Conservation (phyloP, 495 filamentous ascomycete species). For the Annulohypoxylon bovei region DNA sequence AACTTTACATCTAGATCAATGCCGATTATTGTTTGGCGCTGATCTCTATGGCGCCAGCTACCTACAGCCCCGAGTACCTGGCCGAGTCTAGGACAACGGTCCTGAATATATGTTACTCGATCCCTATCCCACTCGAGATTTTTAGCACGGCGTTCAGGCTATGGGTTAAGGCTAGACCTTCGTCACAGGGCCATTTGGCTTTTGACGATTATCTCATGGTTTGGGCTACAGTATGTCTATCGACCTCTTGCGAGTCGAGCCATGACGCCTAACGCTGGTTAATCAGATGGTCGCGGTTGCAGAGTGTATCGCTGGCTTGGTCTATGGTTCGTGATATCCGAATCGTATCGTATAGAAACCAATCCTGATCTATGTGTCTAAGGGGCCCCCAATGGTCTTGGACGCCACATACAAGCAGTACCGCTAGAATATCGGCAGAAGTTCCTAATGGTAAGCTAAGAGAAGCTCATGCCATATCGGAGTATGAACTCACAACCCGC, state of each 20-base stretch:
- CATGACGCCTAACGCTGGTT: background rate
- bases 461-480: background rate
- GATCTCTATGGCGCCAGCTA: constrained; percentile 28
- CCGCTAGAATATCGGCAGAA: constrained; percentile 3
- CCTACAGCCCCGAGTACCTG: constrained; percentile 36
- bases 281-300: constrained; percentile 37
- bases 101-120: constrained; percentile 34
- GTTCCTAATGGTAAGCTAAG: constrained; percentile 35
- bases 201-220: constrained; percentile 46
- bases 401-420: constrained; percentile 40
- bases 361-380: constrained; percentile 6
- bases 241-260: background rate
- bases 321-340: constrained; percentile 33
- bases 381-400: constrained; percentile 42
- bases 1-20: constrained; percentile 1
- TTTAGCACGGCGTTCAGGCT: constrained; percentile 37
- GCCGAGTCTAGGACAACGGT: constrained; percentile 39
- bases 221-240: constrained; percentile 41
- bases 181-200: constrained; percentile 28
- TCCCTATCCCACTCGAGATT: constrained; percentile 44
- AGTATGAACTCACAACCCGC: background rate
- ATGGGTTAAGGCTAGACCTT: constrained; percentile 33
- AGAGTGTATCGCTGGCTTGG: constrained; percentile 39
- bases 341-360: background rate
- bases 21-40: background rate